These are phyloP conservation scores for Otatea glauca DNA, from an alignment of 176 grass and related monocot genomes.

Conservation along the genomic window DNA sequence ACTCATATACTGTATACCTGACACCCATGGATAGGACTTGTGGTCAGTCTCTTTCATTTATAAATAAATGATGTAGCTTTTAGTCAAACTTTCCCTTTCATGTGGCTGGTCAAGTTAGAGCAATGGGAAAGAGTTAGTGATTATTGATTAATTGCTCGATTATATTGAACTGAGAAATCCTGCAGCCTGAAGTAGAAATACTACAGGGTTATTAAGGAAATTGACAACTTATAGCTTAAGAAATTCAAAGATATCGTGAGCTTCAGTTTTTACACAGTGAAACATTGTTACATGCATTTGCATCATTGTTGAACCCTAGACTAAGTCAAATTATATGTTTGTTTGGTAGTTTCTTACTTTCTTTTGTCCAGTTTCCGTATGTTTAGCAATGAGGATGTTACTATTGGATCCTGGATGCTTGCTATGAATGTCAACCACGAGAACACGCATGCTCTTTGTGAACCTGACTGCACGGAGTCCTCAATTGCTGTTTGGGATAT, in stretches of 20 bases:
- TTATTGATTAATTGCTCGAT: background rate
- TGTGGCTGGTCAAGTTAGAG: background rate
- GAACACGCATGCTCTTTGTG: constrained; percentile 79
- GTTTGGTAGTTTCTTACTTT: constrained; percentile 6
- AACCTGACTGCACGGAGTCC: constrained; percentile 70
- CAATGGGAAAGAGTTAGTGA: background rate
- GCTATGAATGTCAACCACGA: constrained; percentile 99
- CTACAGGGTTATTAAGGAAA: background rate
- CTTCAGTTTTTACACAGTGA: background rate
- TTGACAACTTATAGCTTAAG: background rate
- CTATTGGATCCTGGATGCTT: constrained; percentile 98
- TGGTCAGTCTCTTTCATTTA: constrained; percentile 6
- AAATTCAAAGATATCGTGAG: background rate
- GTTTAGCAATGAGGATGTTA: constrained; percentile 99
- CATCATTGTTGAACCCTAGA: background rate
- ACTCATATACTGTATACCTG: background rate
- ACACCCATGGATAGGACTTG: background rate
- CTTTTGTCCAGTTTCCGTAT: constrained; percentile 84
- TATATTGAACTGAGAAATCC: constrained; percentile 13
- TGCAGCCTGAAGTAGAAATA: background rate
- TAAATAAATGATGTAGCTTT: constrained; percentile 22
- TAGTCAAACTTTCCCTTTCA: background rate
- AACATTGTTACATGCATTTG: background rate
- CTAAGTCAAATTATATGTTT: background rate
- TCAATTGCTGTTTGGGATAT: constrained; percentile 99